These are phyloP conservation scores for Capronia americana DNA, from an alignment of 2,329 filamentous ascomycete species.

Conservation along the genomic window DNA sequence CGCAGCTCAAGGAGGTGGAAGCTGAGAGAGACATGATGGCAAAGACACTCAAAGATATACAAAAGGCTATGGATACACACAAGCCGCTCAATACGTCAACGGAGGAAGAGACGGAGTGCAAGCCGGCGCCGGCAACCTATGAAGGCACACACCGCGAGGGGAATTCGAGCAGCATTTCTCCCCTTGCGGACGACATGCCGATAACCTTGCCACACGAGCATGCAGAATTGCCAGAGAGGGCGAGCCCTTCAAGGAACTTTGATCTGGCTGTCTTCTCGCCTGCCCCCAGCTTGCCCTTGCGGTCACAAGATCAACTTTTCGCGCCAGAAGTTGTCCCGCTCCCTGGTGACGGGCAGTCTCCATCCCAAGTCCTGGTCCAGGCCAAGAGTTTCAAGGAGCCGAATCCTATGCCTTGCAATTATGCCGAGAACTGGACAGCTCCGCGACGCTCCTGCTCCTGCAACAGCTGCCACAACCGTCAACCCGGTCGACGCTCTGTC, in stretches of 20 bases:
- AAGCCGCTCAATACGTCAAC: conserved; percentile 14
- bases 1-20: conserved; percentile 36
- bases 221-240: background rate
- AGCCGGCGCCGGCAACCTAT: background rate
- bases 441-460: conserved; percentile 25
- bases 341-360: conserved; percentile 15
- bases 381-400: conserved; percentile 17
- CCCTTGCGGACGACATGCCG: conserved; percentile 15
- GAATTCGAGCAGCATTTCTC: conserved; percentile 22
- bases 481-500: conserved; percentile 19
- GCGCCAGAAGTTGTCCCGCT: conserved; percentile 29
- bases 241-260: conserved; percentile 20
- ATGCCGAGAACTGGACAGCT: conserved; percentile 28
- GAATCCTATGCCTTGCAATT: conserved; percentile 18
- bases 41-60: conserved; percentile 38
- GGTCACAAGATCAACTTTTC: conserved; percentile 26
- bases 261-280: conserved; percentile 31
- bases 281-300: conserved; percentile 17
- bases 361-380: conserved; percentile 27
- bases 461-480: conserved; percentile 14
- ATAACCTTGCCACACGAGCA: conserved; percentile 8
- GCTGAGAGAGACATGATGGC: conserved; percentile 37
- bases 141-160: conserved; percentile 15
- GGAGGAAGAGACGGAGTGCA: conserved; percentile 19
- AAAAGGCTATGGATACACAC: conserved; percentile 35